Base-by-base conservation (phyloP, 306 rosid species). In the barrel medic (Medicago truncatula) region DNA sequence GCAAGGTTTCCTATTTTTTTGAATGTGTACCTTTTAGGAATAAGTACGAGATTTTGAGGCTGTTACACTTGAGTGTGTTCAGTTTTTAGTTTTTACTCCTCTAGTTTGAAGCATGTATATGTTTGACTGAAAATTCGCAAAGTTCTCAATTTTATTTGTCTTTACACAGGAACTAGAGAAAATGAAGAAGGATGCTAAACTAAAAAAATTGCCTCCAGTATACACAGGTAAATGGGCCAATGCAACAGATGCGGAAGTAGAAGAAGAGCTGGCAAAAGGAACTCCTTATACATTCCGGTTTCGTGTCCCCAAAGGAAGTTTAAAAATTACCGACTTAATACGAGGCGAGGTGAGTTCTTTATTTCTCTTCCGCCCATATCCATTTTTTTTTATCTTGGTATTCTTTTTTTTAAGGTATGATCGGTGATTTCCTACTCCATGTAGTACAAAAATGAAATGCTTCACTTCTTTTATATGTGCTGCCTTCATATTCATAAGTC, bases 111-210 rank as follows among this genome's bases (percentile, higher is more conserved):
- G 23, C 68, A 38, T 67, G 52, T 28, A 6, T 62, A 12, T 79
- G 8, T 12, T 66, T 15, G 7, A 52, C 71, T 4, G 16, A 31
- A 43, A 15, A 43, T 49, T 52, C 63, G 61, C 38, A 11, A 66
- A 25, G 16, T 34, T 76, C 50, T 62, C 38, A 46, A 21, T 62
- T 69, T 38, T 31, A 36, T 79, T 82, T 43, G 50, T 76, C 60
- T 71, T 59, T 4, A 9, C 17, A 54, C 74, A 95, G 99, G 99
- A 95, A 73, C 83, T 95, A 16, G 98, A 92, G 79, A 88, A 85
- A 82, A 96, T 90, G 99, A 96, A 92, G 92, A 96, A 92, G 83
- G 82, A 84, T 70, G 96, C 97, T 41, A 90, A 89, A 70, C 77
- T 86, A 73, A 81, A 87, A 81, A 80, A 96, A 43, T 81, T 96